Conservation (phyloP, 2,329 filamentous ascomycete genomes). For the Xylariomycetidae sp. region DNA sequence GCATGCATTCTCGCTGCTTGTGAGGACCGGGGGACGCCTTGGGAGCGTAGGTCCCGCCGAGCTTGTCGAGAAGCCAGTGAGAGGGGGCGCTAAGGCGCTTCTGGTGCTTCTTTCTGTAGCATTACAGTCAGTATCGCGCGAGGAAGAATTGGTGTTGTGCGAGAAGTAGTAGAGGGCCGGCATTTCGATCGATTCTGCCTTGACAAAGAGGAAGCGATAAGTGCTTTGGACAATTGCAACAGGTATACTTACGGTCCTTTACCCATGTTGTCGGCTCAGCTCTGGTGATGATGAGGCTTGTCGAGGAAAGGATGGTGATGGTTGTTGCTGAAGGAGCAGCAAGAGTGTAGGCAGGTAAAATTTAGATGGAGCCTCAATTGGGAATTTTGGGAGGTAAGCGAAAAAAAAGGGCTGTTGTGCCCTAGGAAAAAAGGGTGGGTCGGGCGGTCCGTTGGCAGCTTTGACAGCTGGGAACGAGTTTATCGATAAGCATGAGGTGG, state of each 20-base stretch:
- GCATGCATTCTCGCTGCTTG: constrained; percentile 99
- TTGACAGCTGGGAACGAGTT: no score
- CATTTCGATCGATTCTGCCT: no score
- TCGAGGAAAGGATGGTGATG: constrained; percentile 30
- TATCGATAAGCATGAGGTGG: no score
- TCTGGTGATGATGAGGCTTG: constrained; percentile 30
- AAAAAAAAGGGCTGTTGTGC: not conserved
- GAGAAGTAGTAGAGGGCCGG: not conserved
- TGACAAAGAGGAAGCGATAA: no score
- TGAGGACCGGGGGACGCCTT: constrained; percentile 81
- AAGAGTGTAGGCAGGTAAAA: constrained; percentile 11
- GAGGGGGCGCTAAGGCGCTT: constrained; percentile 99
- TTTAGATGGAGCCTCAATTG: constrained; percentile 3
- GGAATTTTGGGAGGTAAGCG: not conserved
- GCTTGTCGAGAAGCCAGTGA: constrained; percentile 99
- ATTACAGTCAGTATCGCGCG: constrained; percentile 22
- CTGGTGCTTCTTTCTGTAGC: constrained; percentile 91
- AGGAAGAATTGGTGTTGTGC: not conserved
- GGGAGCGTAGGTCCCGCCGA: constrained; percentile 83
- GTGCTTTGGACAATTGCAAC: not conserved
- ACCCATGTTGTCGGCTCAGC: constrained; percentile 39
- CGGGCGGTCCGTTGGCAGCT: no score
- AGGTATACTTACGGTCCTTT: constrained; percentile 47
- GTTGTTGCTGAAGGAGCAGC: constrained; percentile 25
- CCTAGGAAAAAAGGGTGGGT: not conserved